Conservation (phyloP, 371 early-diverging fungal genomes). For the Dentiscutata heterogama region DNA sequence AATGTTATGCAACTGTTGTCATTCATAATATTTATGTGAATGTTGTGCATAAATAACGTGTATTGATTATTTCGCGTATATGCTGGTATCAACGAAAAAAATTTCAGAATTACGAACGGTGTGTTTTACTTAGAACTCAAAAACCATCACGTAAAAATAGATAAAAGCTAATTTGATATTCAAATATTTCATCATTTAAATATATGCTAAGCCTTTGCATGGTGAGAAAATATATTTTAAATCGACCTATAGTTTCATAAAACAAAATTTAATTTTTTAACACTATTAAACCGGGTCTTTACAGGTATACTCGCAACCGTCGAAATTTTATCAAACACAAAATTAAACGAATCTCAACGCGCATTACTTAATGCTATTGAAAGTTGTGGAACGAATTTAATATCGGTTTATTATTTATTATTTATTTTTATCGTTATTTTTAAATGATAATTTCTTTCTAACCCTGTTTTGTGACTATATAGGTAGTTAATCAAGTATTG, state of each 20-base stretch:
- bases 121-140: background rate
- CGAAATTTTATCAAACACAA: conserved; percentile 14
- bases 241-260: background rate
- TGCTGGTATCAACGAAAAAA: background rate
- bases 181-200: background rate
- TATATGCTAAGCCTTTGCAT: conserved; percentile 8
- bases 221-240: background rate
- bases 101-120: conserved; percentile 22
- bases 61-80: background rate
- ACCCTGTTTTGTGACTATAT: background rate
- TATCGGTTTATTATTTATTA: conserved; percentile 15
- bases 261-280: no score
- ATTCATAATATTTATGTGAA: background rate
- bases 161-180: background rate
- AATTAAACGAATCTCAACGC: conserved; percentile 30
- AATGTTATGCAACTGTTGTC: background rate
- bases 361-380: conserved; percentile 15
- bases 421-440: background rate
- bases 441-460: background rate
- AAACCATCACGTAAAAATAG: background rate
- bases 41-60: background rate
- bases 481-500: conserved; percentile 27
- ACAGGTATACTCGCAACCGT: conserved; percentile 8
- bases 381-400: conserved; percentile 32
- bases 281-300: background rate